These are phyloP conservation scores for Phytophthora nicotianae DNA, from an alignment of 352 stramenopile species.

Conservation along the genomic window DNA sequence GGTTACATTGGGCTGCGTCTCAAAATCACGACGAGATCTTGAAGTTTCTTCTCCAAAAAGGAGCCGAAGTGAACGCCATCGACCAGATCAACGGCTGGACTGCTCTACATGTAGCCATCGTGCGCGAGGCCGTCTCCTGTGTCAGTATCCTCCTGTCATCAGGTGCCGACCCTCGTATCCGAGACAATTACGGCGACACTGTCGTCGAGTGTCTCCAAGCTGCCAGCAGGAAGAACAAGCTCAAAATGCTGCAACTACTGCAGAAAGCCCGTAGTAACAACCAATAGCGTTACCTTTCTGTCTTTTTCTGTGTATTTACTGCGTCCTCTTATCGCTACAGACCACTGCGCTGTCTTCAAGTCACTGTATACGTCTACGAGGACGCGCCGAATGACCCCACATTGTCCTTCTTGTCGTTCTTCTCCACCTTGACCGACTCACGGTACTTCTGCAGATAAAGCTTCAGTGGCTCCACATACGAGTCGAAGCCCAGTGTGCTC, in stretches of 20 bases:
- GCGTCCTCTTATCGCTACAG: constrained; percentile 7
- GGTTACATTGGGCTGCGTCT: constrained; percentile 77
- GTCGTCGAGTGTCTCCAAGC: constrained; percentile 42
- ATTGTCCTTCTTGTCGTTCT: constrained; percentile 93
- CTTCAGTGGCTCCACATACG: constrained; percentile 99
- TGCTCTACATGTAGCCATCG: constrained; percentile 66
- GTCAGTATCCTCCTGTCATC: constrained; percentile 52
- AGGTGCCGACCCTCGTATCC: constrained; percentile 42
- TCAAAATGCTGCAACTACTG: constrained; percentile 50
- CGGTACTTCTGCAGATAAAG: constrained; percentile 99
- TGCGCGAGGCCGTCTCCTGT: constrained; percentile 52
- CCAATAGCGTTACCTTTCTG: constrained; percentile 11
- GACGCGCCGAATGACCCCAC: constrained; percentile 85
- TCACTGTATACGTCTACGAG: constrained; percentile 48
- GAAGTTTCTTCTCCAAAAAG: constrained; percentile 46
- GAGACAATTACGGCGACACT: constrained; percentile 64
- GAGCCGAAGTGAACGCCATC: constrained; percentile 54
- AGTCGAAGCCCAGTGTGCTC: constrained; percentile 99
- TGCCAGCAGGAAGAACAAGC: constrained; percentile 49
- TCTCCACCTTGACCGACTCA: constrained; percentile 92
- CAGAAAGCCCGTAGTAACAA: constrained; percentile 22
- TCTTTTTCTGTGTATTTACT: constrained; percentile 38
- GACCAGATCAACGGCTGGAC: constrained; percentile 79
- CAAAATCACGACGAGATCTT: constrained; percentile 66
- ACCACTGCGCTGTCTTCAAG: background rate